These are phyloP conservation scores for Obelidium mucronatum DNA, from an alignment of 192 early-diverging fungal species.

Conservation along the genomic window DNA sequence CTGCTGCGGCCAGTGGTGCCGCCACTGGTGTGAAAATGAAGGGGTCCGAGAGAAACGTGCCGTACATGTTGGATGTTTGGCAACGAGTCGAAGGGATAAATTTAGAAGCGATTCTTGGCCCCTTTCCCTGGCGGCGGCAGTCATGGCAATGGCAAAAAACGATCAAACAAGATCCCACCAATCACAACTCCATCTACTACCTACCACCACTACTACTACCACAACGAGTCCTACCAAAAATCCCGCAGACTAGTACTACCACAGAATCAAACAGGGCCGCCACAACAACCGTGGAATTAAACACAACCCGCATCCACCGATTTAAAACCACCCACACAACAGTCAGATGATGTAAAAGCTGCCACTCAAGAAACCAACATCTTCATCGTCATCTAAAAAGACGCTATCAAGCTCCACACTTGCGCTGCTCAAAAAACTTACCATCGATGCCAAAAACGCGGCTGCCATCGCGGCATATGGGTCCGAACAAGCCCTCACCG, in stretches of 20 bases:
- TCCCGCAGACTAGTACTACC: too few relatives aligned
- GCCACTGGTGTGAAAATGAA: constrained; percentile 4
- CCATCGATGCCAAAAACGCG: constrained; percentile 23
- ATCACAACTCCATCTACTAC: too few relatives aligned
- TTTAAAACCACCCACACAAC: neutral
- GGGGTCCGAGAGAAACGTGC: constrained; percentile 45
- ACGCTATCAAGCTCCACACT: constrained; percentile 46
- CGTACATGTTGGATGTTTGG: constrained; percentile 58
- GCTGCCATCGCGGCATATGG: neutral
- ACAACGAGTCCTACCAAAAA: too few relatives aligned
- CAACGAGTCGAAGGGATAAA: constrained; percentile 51
- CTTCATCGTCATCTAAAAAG: constrained; percentile 22
- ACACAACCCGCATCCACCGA: too few relatives aligned
- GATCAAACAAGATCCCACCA: neutral
- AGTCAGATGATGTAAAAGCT: too few relatives aligned
- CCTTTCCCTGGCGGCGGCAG: neutral
- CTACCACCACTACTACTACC: too few relatives aligned
- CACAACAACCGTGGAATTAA: too few relatives aligned
- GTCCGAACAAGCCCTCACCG: neutral
- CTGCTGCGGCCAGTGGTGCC: neutral
- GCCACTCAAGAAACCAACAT: too few relatives aligned
- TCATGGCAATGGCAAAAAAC: constrained; percentile 16
- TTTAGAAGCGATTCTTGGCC: constrained; percentile 29
- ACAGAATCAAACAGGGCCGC: too few relatives aligned
- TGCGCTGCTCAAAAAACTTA: constrained; percentile 46